Evolutionary conservation across 2,329 filamentous ascomycete species (phyloP).

Genomic region (Diaporthe vexans): DNA sequence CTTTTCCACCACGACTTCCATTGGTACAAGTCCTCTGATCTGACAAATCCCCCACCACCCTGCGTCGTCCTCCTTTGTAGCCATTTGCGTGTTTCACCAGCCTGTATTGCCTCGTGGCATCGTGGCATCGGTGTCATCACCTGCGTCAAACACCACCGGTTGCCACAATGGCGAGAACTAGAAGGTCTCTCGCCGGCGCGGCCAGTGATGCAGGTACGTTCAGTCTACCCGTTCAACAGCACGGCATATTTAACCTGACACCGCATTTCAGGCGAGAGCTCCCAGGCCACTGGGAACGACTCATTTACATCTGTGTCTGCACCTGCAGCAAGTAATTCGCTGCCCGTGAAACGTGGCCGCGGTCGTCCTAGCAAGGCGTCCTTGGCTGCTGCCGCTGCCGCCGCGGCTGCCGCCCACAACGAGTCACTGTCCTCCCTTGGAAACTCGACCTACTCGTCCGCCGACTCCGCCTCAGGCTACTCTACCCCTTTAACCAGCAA

Average conservation of each 20-base stretch:
- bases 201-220: conserved; percentile 32
- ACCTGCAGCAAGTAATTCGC: conserved; percentile 1
- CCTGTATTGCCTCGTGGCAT: too few relatives aligned
- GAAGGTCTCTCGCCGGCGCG: conserved; percentile 23
- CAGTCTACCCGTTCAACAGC: background rate
- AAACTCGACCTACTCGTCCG: conserved; percentile 51
- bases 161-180: conserved; percentile 36
- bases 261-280: conserved; percentile 16
- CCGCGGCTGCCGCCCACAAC: conserved; percentile 41
- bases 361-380: conserved; percentile 49
- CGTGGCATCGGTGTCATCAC: background rate
- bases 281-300: background rate
- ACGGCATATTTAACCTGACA: conserved; percentile 20
- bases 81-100: background rate
- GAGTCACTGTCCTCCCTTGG: conserved; percentile 54
- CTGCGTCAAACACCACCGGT: background rate
- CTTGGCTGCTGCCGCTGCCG: conserved; percentile 28
- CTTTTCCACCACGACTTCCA: background rate
- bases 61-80: background rate
- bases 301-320: conserved; percentile 9
- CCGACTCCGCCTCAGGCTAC: conserved; percentile 52
- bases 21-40: conserved; percentile 13
- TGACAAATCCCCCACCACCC: conserved; percentile 2
- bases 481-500: conserved; percentile 60
- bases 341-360: conserved; percentile 46